Evolutionary conservation across 2,329 filamentous ascomycete genomes (phyloP).

Genomic region (Sarocladium oryzae): DNA sequence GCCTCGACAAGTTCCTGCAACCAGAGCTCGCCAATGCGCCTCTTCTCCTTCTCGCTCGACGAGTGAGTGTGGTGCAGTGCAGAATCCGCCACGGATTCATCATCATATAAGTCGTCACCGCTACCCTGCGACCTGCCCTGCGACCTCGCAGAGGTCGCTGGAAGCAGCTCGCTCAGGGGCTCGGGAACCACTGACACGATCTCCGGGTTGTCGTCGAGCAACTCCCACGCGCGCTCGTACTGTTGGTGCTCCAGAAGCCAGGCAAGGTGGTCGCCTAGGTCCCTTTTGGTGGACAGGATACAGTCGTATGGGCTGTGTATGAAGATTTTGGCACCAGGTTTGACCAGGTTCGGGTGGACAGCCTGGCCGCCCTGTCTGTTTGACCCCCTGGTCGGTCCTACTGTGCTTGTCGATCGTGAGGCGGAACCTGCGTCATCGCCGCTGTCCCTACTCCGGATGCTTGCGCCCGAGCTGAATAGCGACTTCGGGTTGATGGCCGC

Average conservation of each 20-base stretch:
- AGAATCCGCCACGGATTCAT: constrained; percentile 50
- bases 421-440: constrained; percentile 50
- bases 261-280: constrained; percentile 73
- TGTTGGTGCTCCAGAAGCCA: constrained; percentile 80
- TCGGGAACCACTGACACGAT: constrained; percentile 42
- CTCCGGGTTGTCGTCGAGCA: constrained; percentile 84
- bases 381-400: constrained; percentile 21
- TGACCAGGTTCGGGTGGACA: constrained; percentile 48
- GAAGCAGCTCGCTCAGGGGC: constrained; percentile 30
- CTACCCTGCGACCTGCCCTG: constrained; percentile 29
- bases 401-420: constrained; percentile 32
- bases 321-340: constrained; percentile 67
- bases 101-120: constrained; percentile 67
- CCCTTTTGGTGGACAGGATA: constrained; percentile 82
- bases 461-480: constrained; percentile 81
- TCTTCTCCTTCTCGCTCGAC: constrained; percentile 77
- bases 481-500: constrained; percentile 80
- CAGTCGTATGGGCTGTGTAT: constrained; percentile 97
- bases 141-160: constrained; percentile 35
- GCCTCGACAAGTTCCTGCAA: constrained; percentile 74
- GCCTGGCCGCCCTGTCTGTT: constrained; percentile 23
- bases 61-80: constrained; percentile 53
- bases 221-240: constrained; percentile 81
- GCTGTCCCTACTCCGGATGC: constrained; percentile 57
- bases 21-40: constrained; percentile 88